Conservation (phyloP, 148 eudicot genomes). For the Chenopodium berlandieri region DNA sequence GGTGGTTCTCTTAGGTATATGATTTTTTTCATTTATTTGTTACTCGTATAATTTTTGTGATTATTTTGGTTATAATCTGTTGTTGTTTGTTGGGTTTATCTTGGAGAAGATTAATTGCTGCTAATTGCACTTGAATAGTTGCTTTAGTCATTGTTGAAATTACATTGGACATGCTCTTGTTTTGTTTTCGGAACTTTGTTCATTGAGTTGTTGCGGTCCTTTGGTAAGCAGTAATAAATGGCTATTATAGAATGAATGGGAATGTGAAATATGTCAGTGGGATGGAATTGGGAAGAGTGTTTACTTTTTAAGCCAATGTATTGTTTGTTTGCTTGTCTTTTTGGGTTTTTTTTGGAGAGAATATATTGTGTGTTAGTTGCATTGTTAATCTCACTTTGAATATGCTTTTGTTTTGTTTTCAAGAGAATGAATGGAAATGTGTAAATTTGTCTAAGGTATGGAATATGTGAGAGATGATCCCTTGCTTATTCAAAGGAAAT, state of each 20-base stretch:
- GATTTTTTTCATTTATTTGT: neutral
- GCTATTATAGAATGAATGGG: neutral
- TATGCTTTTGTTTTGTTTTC: neutral
- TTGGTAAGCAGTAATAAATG: neutral
- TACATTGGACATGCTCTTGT: neutral
- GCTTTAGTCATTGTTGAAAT: neutral
- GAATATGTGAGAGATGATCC: neutral
- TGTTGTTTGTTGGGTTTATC: neutral
- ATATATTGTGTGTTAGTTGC: neutral
- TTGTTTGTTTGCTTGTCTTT: neutral
- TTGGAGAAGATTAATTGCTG: neutral
- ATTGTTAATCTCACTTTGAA: neutral
- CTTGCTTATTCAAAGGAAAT: neutral
- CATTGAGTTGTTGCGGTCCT: neutral
- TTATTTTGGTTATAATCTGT: neutral
- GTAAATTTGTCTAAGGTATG: neutral
- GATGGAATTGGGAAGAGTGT: neutral
- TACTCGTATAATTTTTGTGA: neutral
- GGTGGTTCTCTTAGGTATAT: constrained; percentile 78
- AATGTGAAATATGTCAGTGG: neutral
- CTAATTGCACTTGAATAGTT: neutral
- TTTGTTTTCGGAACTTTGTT: neutral
- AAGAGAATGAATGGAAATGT: neutral
- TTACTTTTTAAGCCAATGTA: neutral
- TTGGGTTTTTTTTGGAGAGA: neutral